These are phyloP conservation scores for Aureobasidium zeae DNA, from an alignment of 2,329 filamentous ascomycete species.

Conservation along the genomic window DNA sequence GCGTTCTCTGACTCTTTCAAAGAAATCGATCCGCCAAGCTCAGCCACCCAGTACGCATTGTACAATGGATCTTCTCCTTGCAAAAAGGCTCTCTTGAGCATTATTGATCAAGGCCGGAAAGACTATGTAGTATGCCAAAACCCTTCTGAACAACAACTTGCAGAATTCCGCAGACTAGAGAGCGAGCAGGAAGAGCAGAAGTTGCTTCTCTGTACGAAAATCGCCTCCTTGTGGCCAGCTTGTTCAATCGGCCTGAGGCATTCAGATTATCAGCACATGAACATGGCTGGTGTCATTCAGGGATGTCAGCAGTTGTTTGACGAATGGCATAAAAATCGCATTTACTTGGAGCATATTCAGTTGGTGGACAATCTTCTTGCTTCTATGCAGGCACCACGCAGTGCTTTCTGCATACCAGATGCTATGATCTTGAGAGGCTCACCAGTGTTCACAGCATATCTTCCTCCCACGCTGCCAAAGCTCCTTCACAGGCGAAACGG, in stretches of 20 bases:
- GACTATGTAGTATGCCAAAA: neutral
- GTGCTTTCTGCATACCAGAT: neutral
- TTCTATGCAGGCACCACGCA: neutral
- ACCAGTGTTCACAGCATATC: too few species aligned
- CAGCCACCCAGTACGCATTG: neutral
- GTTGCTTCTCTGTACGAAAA: neutral
- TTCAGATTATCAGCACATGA: neutral
- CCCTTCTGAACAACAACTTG: neutral
- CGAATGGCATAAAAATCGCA: conserved; percentile 10
- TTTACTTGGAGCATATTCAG: neutral
- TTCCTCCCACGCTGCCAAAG: too few species aligned
- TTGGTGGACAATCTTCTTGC: neutral
- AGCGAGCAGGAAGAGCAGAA: neutral
- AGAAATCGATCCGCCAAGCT: conserved; percentile 10
- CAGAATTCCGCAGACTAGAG: neutral
- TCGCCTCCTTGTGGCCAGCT: neutral
- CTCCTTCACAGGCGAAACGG: too few species aligned
- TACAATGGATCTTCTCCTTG: neutral
- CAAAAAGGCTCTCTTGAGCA: neutral
- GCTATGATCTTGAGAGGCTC: too few species aligned
- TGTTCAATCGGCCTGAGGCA: too few species aligned
- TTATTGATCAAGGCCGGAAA: neutral
- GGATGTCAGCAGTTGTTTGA: neutral
- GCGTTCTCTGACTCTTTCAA: conserved; percentile 1
- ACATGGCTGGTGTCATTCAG: neutral